Conservation (phyloP, 768 basidiomycete species). For the Hypholoma sublateritium region DNA sequence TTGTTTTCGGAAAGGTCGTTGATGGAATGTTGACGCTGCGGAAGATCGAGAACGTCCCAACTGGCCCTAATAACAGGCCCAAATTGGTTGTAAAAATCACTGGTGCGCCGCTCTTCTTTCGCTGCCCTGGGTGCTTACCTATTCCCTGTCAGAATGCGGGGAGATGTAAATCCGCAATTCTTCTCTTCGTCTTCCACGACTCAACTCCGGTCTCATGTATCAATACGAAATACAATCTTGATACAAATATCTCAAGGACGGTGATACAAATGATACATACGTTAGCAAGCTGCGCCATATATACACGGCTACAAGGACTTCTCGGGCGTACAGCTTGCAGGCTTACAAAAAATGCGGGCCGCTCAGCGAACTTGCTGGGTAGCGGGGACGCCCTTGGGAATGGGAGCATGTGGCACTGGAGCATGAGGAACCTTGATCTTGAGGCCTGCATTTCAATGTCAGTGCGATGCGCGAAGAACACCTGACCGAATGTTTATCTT, state of each 20-base stretch:
- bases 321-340: too few relatives aligned
- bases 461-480: background rate
- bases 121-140: background rate
- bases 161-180: slow-evolving; percentile 44
- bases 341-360: background rate
- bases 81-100: slow-evolving; percentile 87
- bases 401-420: slow-evolving; percentile 66
- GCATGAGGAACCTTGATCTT: slow-evolving; percentile 65
- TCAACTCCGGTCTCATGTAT: background rate
- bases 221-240: slow-evolving; percentile 5
- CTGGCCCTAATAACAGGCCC: slow-evolving; percentile 86
- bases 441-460: slow-evolving; percentile 39
- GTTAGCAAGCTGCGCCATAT: background rate
- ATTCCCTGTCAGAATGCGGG: slow-evolving; percentile 44
- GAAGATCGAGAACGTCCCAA: slow-evolving; percentile 95
- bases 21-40: slow-evolving; percentile 94
- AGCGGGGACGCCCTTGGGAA: slow-evolving; percentile 49
- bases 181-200: background rate
- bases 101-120: slow-evolving; percentile 45
- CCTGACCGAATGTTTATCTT: slow-evolving; percentile 12
- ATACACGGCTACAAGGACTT: background rate
- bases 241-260: background rate
- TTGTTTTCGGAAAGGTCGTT: slow-evolving; percentile 88
- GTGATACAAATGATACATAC: background rate
- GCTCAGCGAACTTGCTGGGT: slow-evolving; percentile 47